Base-by-base conservation (phyloP, 1,284 basidiomycete genomes). In the Pseudozyma sp. region DNA sequence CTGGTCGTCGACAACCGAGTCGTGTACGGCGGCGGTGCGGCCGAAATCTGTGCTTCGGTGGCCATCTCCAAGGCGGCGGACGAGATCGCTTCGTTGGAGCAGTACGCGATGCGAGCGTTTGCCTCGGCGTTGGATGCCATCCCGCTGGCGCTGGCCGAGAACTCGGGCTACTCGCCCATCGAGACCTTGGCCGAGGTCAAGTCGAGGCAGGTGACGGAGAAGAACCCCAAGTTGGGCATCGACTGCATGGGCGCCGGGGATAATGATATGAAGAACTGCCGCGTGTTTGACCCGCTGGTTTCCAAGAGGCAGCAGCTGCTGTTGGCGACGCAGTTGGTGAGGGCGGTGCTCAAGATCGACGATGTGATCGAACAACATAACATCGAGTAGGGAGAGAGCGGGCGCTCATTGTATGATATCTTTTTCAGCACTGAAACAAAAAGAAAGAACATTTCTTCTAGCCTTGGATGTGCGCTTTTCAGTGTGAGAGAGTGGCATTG, bases 71-170 rank as follows among this genome's bases (percentile, higher is more conserved):
- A 94, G 84, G 94, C 93, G 52, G 96, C 96, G 16, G 97, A 99
- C 85, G 70, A 93, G 91, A 97, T 97, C 79, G 91, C 96, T 1
- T 89, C 93, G 9, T 96, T 99, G 81, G 96, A 99, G 86, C 96
- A 99, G 87, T 99, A 99, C 84, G 96, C 96, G 1, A 98, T 99
- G 95, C 92, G 96, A 46, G 95, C 96, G 16, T 99, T 98, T 84
- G 90, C 96, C 1, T 92, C 92, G 33, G 96, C 96, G 10, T 87
- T 99, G 8, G 96, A 99, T 81, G 89, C 94, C 10, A 87, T 98
- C 54, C 97, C 97, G 8, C 89, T 98, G 16, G 96, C 97, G 2
- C 88, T 99, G 10, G 96, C 97, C 5, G 97, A 99, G 86, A 99
- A 99, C 88, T 96, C 94, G 73, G 96, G 96, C 54, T 86, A 98